phyloP scores from a whole-genome alignment of 345 rosid species.

The Hevea brasiliensis region DNA sequence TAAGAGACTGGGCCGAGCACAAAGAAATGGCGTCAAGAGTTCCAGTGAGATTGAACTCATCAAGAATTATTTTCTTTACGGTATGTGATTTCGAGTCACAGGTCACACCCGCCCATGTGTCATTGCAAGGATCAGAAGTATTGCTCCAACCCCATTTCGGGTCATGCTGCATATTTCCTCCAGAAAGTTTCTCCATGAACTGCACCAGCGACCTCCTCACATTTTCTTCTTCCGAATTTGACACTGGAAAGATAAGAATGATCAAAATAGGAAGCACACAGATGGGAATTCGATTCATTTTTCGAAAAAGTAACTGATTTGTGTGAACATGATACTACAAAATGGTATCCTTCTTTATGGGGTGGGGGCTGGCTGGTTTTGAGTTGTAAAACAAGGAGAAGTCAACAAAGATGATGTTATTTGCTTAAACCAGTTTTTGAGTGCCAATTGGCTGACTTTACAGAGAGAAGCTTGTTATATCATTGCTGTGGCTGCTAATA shows the following conservation, averaged over 20 bases:
- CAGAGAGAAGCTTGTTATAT: constrained; percentile 13
- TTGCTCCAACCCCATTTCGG: constrained; percentile 49
- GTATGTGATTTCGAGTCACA: constrained; percentile 26
- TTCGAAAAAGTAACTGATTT: not conserved
- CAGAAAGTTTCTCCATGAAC: constrained; percentile 51
- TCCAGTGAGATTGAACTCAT: constrained; percentile 45
- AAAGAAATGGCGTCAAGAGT: constrained; percentile 38
- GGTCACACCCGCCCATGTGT: constrained; percentile 46
- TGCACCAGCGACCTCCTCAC: constrained; percentile 40
- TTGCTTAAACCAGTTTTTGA: not conserved
- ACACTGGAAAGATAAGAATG: constrained; percentile 27
- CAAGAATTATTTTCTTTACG: constrained; percentile 50
- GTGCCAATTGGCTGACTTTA: constrained; percentile 41
- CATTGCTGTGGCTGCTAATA: constrained; percentile 11
- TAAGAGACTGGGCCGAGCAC: constrained; percentile 38
- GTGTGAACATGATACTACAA: constrained; percentile 1
- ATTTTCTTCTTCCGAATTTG: constrained; percentile 35
- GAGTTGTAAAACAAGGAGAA: constrained; percentile 12
- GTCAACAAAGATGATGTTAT: constrained; percentile 12
- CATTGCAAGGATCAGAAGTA: constrained; percentile 53
- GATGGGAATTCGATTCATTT: constrained; percentile 28
- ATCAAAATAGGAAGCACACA: constrained; percentile 34
- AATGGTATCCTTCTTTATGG: constrained; percentile 8
- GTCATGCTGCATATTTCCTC: constrained; percentile 23
- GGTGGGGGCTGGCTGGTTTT: not conserved